Evolutionary conservation across 202 grass and related monocot genomes (phyloP), one percentile per base, ranked within the genome.

Genomic region (Bolboschoenoplectus hybrid): DNA sequence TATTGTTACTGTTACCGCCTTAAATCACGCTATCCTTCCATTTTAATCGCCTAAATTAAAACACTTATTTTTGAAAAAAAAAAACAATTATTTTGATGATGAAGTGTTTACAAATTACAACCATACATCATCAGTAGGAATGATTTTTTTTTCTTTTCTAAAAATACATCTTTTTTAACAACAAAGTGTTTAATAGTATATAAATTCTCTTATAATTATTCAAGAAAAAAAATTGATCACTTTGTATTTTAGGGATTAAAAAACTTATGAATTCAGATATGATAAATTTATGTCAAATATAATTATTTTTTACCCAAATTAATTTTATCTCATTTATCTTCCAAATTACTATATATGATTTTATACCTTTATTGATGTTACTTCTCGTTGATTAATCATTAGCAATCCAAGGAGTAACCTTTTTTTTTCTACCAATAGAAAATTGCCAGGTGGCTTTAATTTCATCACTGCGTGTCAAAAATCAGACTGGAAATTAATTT

Each of bases 401-500:
- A 74, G 6, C 19, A 44, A 74, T 51, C 9, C 45, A 74, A 50
- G 8, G 7, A 19, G 1, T 46, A 71, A n/a, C 16, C 1, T 58
- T 17, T 61, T 19, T 63, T 70, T 45, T 70, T 70, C 32, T n/a
- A 70, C n/a, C 2, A 73, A 49, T 73, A 71, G 17, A 20, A 49
- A 73, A 7, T 6, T 47, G 40, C 4, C 38, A 70, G 14, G 6
- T 47, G 44, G 16, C 16, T 73, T 36, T 26, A 26, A 26, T 26
- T 26, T 49, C 13, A 74, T 74, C 38, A 26, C 13, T 6, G 26
- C 26, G 16, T 77, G 16, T 56, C 0, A 17, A 39, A 4, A 38
- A 39, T 6, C 46, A 26, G 17, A 74, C 45, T 51, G n/a, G 19
- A 50, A 74, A 51, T 74, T 50, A 74, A 51, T 74, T 50, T 74